These are phyloP conservation scores for Penicillium nordicum DNA, from an alignment of 2,329 filamentous ascomycete genomes.

Conservation along the genomic window DNA sequence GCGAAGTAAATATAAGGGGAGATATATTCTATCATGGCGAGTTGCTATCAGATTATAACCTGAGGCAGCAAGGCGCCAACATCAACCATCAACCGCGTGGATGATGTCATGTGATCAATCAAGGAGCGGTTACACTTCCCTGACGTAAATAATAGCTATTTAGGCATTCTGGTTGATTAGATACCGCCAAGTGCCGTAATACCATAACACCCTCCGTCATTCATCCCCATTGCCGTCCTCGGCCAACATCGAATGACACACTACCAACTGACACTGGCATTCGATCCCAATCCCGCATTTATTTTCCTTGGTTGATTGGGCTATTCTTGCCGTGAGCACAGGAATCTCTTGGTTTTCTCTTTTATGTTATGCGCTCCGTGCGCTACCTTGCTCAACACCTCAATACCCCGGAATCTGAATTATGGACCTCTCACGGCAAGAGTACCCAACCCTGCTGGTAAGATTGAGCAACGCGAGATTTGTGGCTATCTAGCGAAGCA, in stretches of 20 bases:
- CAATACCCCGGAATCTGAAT: conserved; percentile 27
- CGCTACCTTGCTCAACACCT: conserved; percentile 15
- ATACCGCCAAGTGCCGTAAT: conserved; percentile 5
- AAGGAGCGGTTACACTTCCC: background rate
- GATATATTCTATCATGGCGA: background rate
- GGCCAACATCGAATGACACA: conserved; percentile 19
- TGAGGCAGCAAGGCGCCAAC: conserved; percentile 2
- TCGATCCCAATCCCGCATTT: conserved; percentile 15
- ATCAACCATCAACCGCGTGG: background rate
- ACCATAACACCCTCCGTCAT: conserved; percentile 20
- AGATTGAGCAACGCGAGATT: conserved; percentile 37
- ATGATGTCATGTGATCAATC: conserved; percentile 22
- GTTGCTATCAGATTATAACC: background rate
- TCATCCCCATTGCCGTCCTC: conserved; percentile 22
- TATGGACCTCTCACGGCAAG: conserved; percentile 78
- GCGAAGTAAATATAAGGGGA: background rate
- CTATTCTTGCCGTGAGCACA: conserved; percentile 1
- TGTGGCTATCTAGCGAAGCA: conserved; percentile 14
- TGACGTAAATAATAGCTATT: background rate
- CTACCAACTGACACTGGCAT: conserved; percentile 11
- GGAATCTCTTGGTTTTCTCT: conserved; percentile 4
- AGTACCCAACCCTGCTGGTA: conserved; percentile 95
- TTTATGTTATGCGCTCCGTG: conserved; percentile 35
- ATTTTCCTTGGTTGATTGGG: conserved; percentile 15
- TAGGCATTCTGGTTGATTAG: background rate